A percentile compares a stretch with the other conserved stretches of the same genome.
phyloP scores from a whole-genome alignment of 192 early-diverging fungal species.

The Backusella circina region DNA sequence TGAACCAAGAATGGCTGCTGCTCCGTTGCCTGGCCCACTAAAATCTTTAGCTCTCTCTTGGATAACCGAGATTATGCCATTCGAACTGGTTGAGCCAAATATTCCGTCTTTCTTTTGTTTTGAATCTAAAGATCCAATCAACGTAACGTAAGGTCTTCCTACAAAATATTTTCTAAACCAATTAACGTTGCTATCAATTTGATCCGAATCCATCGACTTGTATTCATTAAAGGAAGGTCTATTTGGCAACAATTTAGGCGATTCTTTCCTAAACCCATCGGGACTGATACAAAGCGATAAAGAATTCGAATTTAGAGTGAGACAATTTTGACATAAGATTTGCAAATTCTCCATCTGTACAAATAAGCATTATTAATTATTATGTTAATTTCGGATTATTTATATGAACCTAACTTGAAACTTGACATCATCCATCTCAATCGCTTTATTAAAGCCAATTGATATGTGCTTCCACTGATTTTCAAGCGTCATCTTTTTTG shows the following conservation, averaged over 20 bases:
- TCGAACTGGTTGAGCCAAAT: not conserved
- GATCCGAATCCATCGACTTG: not conserved
- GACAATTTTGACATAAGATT: not conserved
- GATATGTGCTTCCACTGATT: not conserved
- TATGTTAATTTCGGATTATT: not conserved
- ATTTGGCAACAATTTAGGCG: not conserved
- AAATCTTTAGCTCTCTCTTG: conserved; percentile 18
- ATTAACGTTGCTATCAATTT: not conserved
- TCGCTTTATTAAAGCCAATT: not conserved
- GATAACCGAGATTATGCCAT: conserved; percentile 14
- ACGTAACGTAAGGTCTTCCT: conserved; percentile 8
- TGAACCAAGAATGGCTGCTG: conserved; percentile 8
- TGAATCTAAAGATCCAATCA: conserved; percentile 13
- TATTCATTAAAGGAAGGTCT: not conserved
- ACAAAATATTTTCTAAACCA: conserved; percentile 17
- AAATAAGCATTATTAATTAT: not conserved
- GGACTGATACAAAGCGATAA: not conserved
- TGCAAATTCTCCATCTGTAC: not conserved
- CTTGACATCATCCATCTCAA: not conserved
- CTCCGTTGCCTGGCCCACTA: conserved; percentile 14
- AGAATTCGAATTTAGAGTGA: not conserved
- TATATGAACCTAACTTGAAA: not conserved
- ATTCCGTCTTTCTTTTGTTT: not conserved
- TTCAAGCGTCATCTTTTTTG: not conserved
- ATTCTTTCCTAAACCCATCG: conserved; percentile 1